Conservation (phyloP, 192 early-diverging fungal genomes). For the Podila epicladia region DNA sequence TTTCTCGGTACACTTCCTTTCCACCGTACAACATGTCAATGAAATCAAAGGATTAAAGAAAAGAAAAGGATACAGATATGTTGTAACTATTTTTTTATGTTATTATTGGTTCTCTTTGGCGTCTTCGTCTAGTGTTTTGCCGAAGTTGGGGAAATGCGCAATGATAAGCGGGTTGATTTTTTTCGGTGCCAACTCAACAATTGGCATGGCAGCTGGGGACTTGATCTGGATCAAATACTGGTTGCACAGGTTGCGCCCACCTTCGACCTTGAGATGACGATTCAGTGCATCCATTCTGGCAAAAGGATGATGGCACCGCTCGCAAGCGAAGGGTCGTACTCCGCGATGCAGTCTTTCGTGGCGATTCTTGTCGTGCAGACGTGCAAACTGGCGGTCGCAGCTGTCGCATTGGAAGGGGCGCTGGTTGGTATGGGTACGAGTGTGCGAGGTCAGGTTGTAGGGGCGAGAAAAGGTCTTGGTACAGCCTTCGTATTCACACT, state of each 20-base stretch:
- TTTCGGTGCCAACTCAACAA: conserved; percentile 38
- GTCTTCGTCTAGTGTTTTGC: conserved; percentile 36
- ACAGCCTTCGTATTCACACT: conserved; percentile 72
- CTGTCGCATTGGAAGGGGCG: conserved; percentile 77
- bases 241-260: conserved; percentile 47
- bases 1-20: no score
- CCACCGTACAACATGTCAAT: no score
- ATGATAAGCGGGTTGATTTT: conserved; percentile 48
- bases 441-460: conserved; percentile 83
- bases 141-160: conserved; percentile 33
- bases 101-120: background rate
- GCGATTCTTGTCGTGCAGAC: conserved; percentile 93
- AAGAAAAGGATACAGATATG: background rate
- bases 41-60: background rate
- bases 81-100: background rate
- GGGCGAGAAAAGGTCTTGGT: conserved; percentile 76
- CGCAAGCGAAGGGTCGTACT: conserved; percentile 78
- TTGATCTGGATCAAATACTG: conserved; percentile 40
- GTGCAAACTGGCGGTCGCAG: conserved; percentile 85
- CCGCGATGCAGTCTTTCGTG: conserved; percentile 85
- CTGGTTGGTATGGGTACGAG: conserved; percentile 78
- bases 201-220: conserved; percentile 33
- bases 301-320: conserved; percentile 81
- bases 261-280: conserved; percentile 66
- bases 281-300: conserved; percentile 85